phyloP scores from a whole-genome alignment of 108 stramenopile species.

The Stephanodiscus triporus region DNA sequence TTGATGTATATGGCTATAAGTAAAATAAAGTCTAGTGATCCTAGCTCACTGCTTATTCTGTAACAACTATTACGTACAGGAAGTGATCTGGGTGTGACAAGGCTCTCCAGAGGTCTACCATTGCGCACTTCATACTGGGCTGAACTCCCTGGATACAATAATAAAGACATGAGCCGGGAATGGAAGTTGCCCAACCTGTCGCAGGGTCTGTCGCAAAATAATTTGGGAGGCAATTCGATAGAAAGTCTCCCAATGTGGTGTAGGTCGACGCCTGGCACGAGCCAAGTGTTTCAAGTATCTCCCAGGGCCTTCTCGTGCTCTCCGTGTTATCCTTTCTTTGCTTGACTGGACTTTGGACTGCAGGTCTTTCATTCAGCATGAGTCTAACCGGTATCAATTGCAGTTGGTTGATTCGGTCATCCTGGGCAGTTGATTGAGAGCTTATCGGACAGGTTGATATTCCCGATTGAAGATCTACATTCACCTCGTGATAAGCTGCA shows the following conservation, averaged over 20 bases:
- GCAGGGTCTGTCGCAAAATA: conserved; percentile 36
- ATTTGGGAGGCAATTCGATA: conserved; percentile 51
- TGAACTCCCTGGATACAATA: conserved; percentile 73
- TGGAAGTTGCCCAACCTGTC: conserved; percentile 7
- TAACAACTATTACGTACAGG: conserved; percentile 56
- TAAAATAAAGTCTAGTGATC: background rate
- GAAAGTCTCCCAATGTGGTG: conserved; percentile 59
- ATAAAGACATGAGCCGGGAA: conserved; percentile 10
- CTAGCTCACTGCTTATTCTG: too few species aligned
- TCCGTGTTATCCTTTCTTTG: conserved; percentile 9
- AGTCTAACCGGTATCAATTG: conserved; percentile 72
- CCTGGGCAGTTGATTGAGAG: conserved; percentile 11
- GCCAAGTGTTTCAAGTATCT: conserved; percentile 10
- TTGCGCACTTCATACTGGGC: conserved; percentile 50
- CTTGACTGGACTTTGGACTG: conserved; percentile 61
- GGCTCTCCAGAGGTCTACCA: conserved; percentile 68
- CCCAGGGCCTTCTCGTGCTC: conserved; percentile 9
- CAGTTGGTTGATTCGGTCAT: conserved; percentile 13
- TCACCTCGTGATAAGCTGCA: conserved; percentile 52
- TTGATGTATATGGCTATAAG: too few species aligned
- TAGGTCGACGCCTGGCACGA: conserved; percentile 24
- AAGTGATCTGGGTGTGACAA: conserved; percentile 83
- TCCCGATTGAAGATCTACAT: conserved; percentile 43
- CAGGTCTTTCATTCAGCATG: conserved; percentile 55
- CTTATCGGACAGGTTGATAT: background rate